Percentiles rank a stretch among this genome's conserved stretches.
phyloP scores from a whole-genome alignment of 306 rosid genomes.

The Vigna reflexopilosa region DNA sequence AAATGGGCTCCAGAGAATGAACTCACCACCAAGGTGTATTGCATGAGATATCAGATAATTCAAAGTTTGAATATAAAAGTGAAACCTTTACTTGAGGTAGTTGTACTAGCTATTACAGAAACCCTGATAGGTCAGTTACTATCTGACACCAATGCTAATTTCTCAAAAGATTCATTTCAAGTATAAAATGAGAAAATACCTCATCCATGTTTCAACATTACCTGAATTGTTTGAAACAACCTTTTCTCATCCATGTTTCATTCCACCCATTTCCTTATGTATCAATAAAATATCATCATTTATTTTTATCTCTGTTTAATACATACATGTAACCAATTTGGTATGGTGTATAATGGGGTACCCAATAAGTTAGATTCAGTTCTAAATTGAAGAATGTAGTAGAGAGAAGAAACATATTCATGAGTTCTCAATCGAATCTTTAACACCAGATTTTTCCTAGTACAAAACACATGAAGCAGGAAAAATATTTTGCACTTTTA shows the following conservation, averaged over 20 bases:
- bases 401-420: not conserved
- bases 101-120: conserved; percentile 4
- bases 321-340: not conserved
- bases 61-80: not conserved
- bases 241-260: conserved; percentile 4
- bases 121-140: not conserved
- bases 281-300: conserved; percentile 2
- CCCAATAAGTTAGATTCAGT: conserved; percentile 6
- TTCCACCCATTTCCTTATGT: conserved; percentile 35
- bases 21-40: not conserved
- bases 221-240: conserved; percentile 1
- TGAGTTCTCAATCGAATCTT: conserved; percentile 27
- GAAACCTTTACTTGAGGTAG: conserved; percentile 19
- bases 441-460: conserved; percentile 16
- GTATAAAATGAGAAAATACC: conserved; percentile 16
- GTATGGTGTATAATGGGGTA: conserved; percentile 17
- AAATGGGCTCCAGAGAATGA: conserved; percentile 8
- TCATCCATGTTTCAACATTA: conserved; percentile 15
- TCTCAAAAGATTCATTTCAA: not conserved
- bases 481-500: not conserved
- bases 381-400: not conserved
- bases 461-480: conserved; percentile 20
- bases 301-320: not conserved
- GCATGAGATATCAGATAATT: not conserved
- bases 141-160: not conserved